Evolutionary conservation across 108 stramenopile species (phyloP).

Genomic region (Cylindrotheca closterium): DNA sequence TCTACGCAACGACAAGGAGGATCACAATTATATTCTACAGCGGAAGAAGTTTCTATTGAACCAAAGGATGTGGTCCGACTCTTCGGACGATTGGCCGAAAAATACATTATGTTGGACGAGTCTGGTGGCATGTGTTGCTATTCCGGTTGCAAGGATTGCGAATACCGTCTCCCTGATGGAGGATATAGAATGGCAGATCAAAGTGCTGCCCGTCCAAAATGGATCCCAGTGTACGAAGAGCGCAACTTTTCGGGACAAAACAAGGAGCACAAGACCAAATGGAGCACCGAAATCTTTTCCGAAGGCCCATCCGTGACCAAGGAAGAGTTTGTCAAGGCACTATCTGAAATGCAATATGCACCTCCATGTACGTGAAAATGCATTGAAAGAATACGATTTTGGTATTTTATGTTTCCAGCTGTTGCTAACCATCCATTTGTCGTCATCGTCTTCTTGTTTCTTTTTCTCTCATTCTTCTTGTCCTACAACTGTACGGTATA

Average conservation of each 20-base stretch:
- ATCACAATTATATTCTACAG: constrained; percentile 16
- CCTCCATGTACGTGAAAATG: constrained; percentile 35
- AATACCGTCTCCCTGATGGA: constrained; percentile 73
- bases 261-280: constrained; percentile 77
- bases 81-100: constrained; percentile 84
- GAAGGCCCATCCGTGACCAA: constrained; percentile 59
- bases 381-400: no score
- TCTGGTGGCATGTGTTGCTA: constrained; percentile 86
- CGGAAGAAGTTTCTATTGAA: constrained; percentile 30
- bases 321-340: constrained; percentile 58
- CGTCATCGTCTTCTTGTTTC: no score
- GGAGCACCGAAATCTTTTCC: constrained; percentile 64
- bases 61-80: constrained; percentile 81
- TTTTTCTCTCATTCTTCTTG: not conserved
- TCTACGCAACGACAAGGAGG: not conserved
- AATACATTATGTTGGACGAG: constrained; percentile 82
- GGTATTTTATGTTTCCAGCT: no score
- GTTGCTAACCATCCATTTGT: no score
- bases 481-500: no score
- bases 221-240: constrained; percentile 77
- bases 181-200: constrained; percentile 87
- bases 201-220: constrained; percentile 71
- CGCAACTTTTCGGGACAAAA: constrained; percentile 53
- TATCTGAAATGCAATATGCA: constrained; percentile 52
- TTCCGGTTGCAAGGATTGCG: constrained; percentile 69